Evolutionary conservation across 2,329 filamentous ascomycete genomes (phyloP).

Genomic region (Neoscytalidium dimidiatum): DNA sequence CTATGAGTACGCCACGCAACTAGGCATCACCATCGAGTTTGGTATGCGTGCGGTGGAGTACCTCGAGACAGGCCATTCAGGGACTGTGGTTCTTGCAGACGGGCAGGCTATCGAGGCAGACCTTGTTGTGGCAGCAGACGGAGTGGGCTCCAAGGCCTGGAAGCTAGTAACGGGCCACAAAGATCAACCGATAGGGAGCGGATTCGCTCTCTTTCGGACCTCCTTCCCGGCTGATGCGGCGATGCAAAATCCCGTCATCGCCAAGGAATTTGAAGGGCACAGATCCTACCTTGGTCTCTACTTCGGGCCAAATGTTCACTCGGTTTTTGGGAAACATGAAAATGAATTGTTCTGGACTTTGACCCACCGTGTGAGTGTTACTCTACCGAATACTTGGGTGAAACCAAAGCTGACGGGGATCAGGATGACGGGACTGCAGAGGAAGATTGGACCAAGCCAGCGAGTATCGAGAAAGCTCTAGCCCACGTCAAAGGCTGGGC

Average conservation of each 20-base stretch:
- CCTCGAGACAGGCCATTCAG: not conserved
- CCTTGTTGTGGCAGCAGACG: not conserved
- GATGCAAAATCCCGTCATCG: not conserved
- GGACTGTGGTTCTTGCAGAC: not conserved
- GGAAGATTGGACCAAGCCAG: not conserved
- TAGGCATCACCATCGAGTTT: not conserved
- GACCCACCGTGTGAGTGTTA: too few species aligned
- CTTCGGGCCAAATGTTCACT: not conserved
- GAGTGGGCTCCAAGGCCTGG: not conserved
- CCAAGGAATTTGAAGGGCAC: not conserved
- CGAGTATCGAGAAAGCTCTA: not conserved
- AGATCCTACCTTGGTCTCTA: not conserved
- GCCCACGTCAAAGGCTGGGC: constrained; percentile 32
- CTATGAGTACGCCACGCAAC: not conserved
- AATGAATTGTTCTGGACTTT: not conserved
- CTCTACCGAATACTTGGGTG: too few species aligned
- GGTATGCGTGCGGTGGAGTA: not conserved
- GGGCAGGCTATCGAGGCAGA: not conserved
- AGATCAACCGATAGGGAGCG: not conserved
- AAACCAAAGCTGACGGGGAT: not conserved
- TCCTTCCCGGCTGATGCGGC: not conserved
- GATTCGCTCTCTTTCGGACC: not conserved
- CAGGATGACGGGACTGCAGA: not conserved
- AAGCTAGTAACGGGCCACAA: not conserved
- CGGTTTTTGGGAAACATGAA: not conserved